Conservation (phyloP, 2,329 filamentous ascomycete genomes). For the Ceratocystis eucalypticola region DNA sequence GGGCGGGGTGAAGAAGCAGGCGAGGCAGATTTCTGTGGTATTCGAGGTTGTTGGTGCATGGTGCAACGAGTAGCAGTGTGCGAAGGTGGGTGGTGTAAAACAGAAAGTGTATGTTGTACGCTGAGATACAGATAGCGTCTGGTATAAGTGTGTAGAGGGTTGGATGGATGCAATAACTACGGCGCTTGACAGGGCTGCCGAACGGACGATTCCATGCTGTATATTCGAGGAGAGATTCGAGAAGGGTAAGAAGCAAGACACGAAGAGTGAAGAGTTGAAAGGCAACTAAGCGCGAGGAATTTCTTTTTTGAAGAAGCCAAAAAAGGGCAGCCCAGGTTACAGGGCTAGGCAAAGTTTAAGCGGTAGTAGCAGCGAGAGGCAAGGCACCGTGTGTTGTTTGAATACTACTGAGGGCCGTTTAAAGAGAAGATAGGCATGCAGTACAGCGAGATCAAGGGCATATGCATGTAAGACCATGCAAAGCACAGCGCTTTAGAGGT, state of each 20-base stretch:
- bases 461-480: constrained; percentile 15
- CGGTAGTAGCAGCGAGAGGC: background rate
- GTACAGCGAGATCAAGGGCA: constrained; percentile 4
- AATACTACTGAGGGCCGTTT: background rate
- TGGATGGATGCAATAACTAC: background rate
- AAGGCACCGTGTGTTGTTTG: background rate
- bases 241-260: constrained; percentile 9
- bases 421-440: constrained; percentile 5
- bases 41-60: constrained; percentile 87
- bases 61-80: constrained; percentile 11
- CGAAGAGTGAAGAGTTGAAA: constrained; percentile 2
- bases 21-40: constrained; percentile 57
- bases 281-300: background rate
- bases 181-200: constrained; percentile 11
- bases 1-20: constrained; percentile 37
- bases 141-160: background rate
- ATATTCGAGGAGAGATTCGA: constrained; percentile 10
- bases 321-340: constrained; percentile 1
- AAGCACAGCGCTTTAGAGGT: background rate
- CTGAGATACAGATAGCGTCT: background rate
- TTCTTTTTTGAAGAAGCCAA: background rate
- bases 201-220: constrained; percentile 18
- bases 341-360: background rate
- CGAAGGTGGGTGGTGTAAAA: background rate
- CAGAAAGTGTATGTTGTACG: background rate